A percentile compares a stretch with the other conserved stretches of the same genome.
Evolutionary conservation across 1,139 yeast genomes (phyloP).

Genomic region (Geotrichum aggregatum): DNA sequence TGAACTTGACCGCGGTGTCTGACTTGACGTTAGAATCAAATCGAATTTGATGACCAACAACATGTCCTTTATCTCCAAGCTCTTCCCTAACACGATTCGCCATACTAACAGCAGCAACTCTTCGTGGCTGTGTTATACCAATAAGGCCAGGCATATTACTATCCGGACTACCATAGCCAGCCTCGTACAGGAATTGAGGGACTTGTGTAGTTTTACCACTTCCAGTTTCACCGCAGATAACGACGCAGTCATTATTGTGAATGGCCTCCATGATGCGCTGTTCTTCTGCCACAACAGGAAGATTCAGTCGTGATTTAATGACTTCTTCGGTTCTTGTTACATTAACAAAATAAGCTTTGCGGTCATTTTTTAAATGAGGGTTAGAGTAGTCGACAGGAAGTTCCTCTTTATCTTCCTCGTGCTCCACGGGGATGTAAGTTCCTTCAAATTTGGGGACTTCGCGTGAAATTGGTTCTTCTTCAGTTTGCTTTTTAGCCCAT

Average conservation of each 20-base stretch:
- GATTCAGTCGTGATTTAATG: slow-evolving; percentile 59
- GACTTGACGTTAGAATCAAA: slow-evolving; percentile 72
- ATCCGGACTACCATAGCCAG: slow-evolving; percentile 70
- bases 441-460: slow-evolving; percentile 36
- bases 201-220: slow-evolving; percentile 97
- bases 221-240: slow-evolving; percentile 97
- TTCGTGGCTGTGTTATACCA: slow-evolving; percentile 94
- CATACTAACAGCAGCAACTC: slow-evolving; percentile 99
- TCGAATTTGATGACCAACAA: slow-evolving; percentile 87
- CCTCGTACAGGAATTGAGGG: slow-evolving; percentile 86
- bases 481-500: slow-evolving; percentile 47
- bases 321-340: slow-evolving; percentile 63
- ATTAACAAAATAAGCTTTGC: slow-evolving; percentile 66
- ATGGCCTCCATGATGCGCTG: slow-evolving; percentile 94
- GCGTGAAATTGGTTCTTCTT: slow-evolving; percentile 26
- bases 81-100: slow-evolving; percentile 82
- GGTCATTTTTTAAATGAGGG: slow-evolving; percentile 30
- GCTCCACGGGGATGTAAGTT: slow-evolving; percentile 36
- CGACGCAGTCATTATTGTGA: slow-evolving; percentile 84
- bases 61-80: slow-evolving; percentile 69
- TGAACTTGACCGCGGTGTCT: slow-evolving; percentile 81
- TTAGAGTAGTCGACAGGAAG: slow-evolving; percentile 49
- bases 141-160: slow-evolving; percentile 85
- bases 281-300: slow-evolving; percentile 91
- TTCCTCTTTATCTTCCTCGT: slow-evolving; percentile 38